phyloP scores from a whole-genome alignment of 2,329 filamentous ascomycete species.

The Colletotrichum orbiculare region DNA sequence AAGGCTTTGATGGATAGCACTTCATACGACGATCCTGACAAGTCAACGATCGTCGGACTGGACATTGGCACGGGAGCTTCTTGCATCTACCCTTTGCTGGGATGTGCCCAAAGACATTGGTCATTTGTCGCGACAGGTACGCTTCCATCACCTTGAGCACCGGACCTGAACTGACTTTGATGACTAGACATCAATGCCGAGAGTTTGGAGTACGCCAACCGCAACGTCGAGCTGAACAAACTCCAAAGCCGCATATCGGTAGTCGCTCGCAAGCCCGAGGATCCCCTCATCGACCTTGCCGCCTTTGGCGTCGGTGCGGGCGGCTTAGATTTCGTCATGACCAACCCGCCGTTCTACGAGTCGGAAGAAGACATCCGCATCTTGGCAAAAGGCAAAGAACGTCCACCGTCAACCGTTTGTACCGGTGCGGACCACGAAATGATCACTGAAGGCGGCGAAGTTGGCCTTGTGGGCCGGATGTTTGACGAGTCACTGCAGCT shows the following conservation, averaged over 20 bases:
- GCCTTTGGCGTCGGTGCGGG: slow-evolving; percentile 55
- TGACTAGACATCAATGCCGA: slow-evolving; percentile 76
- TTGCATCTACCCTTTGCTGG: slow-evolving; percentile 89
- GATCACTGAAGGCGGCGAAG: slow-evolving; percentile 83
- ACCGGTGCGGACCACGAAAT: slow-evolving; percentile 87
- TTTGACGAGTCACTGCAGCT: slow-evolving; percentile 75
- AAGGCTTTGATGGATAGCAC: slow-evolving; percentile 83
- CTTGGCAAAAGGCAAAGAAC: slow-evolving; percentile 73
- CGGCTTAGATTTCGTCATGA: slow-evolving; percentile 84
- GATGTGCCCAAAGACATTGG: slow-evolving; percentile 79
- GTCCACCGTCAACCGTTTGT: slow-evolving; percentile 76
- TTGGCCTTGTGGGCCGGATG: slow-evolving; percentile 78
- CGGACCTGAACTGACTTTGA: too few relatives aligned
- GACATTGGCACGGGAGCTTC: slow-evolving; percentile 94
- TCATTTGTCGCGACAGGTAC: slow-evolving; percentile 73
- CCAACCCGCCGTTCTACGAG: slow-evolving; percentile 94
- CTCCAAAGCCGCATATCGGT: slow-evolving; percentile 74
- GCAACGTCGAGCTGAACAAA: slow-evolving; percentile 75
- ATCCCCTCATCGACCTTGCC: slow-evolving; percentile 72
- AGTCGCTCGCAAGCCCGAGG: slow-evolving; percentile 61
- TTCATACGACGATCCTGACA: slow-evolving; percentile 56
- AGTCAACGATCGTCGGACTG: slow-evolving; percentile 72
- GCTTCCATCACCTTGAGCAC: neutral
- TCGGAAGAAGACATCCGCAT: slow-evolving; percentile 75
- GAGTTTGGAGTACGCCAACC: slow-evolving; percentile 72